Evolutionary conservation across 2,329 filamentous ascomycete genomes (phyloP), one percentile per base, ranked within the genome.

Genomic region (Stagonosporopsis cucurbitacearum): DNA sequence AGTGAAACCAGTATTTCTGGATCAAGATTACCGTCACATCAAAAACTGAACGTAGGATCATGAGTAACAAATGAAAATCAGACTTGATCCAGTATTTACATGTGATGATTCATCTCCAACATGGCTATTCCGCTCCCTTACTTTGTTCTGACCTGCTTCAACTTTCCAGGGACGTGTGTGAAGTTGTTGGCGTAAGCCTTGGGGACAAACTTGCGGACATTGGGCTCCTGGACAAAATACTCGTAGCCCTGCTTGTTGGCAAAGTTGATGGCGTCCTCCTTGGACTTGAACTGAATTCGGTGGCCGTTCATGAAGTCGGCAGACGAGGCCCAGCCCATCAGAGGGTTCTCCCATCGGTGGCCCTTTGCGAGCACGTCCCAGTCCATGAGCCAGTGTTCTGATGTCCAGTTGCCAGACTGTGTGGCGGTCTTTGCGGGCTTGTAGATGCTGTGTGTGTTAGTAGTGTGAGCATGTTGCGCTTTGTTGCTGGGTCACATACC

Each of bases 161-260:
- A 81, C 85, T 94, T 95, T 78, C 86, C 88, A 12, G 90, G 81
- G 60, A 87, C 87, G 81, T 96, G 93, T 62, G 93, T 74, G 78
- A 98, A 99, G 81, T 98, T 96, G 79, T 96, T 96, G 58, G 95
- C 94, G 77, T 99, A 99, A 11, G 91, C 90, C 86, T 99, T 99
- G 58, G 92, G 91, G 15, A 87, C 81, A 69, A 97, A 88, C 72
- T 88, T 90, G 73, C 95, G 87, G 78, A 87, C 86, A 72, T 97
- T 96, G 32, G 95, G 94, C 80, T 98, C 95, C 82, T 98, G 95
- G 22, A 99, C 93, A 76, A 95, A 98, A 79, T 96, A 99, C 76
- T 99, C 94, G 75, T 99, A 99, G 32, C 96, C 95, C 78, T 99
- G 95, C 85, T 98, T 99, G 81, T 98, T 90, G 22, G 96, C 95